Evolutionary conservation across 371 early-diverging fungal genomes (phyloP).

Genomic region (Amoeboradix gromovi): DNA sequence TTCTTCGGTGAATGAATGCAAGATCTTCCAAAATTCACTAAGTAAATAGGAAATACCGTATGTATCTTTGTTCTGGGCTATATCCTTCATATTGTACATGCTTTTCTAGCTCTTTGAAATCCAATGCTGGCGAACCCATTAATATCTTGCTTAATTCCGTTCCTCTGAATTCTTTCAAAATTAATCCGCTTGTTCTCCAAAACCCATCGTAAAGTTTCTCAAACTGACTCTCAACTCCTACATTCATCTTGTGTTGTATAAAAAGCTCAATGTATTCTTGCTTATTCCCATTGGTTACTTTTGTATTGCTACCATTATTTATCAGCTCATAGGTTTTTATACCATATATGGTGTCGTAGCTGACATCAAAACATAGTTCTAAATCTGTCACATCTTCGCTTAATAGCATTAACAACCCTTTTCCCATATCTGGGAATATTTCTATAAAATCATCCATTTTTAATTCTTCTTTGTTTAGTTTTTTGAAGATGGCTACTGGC

Average conservation of each 20-base stretch:
- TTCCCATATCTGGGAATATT: constrained; percentile 8
- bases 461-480: constrained; percentile 35
- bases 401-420: constrained; percentile 7
- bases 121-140: not conserved
- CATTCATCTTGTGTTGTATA: not conserved
- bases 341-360: not conserved
- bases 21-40: constrained; percentile 70
- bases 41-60: not conserved
- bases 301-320: not conserved
- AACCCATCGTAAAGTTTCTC: not conserved
- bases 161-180: not conserved
- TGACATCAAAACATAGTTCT: not conserved
- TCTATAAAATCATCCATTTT: constrained; percentile 30
- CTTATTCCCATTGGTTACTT: not conserved
- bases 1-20: constrained; percentile 41
- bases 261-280: not conserved
- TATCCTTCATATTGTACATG: not conserved
- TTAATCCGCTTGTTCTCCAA: not conserved
- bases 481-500: constrained; percentile 30
- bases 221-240: not conserved
- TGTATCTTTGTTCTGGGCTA: not conserved
- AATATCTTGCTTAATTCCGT: not conserved
- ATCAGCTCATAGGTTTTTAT: not conserved
- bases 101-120: not conserved
- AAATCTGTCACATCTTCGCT: not conserved